These are phyloP conservation scores for Phallus indusiatus DNA, from an alignment of 768 basidiomycete species.

Conservation along the genomic window DNA sequence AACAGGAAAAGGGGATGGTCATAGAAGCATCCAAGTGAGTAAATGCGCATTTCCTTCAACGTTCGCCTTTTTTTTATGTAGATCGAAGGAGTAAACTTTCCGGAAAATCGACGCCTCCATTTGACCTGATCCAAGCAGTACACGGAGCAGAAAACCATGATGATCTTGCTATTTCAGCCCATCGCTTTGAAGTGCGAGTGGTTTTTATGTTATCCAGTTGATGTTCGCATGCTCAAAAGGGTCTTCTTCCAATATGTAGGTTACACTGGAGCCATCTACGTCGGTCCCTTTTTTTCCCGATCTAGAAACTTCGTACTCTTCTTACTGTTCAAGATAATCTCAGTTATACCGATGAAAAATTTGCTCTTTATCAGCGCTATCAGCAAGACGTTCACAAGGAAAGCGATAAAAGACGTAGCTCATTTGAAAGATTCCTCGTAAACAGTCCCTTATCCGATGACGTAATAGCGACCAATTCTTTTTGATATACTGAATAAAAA, in stretches of 20 bases:
- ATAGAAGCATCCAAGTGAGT: conserved; percentile 12
- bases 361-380: conserved; percentile 64
- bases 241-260: conserved; percentile 30
- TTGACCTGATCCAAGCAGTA: conserved; percentile 38
- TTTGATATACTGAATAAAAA: conserved; percentile 7
- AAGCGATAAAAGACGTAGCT: conserved; percentile 31
- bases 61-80: background rate
- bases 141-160: conserved; percentile 44
- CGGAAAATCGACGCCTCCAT: conserved; percentile 19
- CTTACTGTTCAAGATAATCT: background rate
- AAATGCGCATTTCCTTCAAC: background rate
- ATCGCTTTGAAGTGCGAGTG: conserved; percentile 50
- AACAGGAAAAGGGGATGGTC: conserved; percentile 24
- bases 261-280: conserved; percentile 64
- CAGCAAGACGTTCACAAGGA: conserved; percentile 76
- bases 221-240: background rate
- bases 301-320: background rate
- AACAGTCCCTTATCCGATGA: conserved; percentile 64
- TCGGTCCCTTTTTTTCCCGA: conserved; percentile 22
- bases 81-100: conserved; percentile 14
- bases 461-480: conserved; percentile 15
- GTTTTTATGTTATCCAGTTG: background rate
- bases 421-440: conserved; percentile 72
- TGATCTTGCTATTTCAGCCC: conserved; percentile 22
- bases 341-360: conserved; percentile 60